Evolutionary conservation across 2,329 filamentous ascomycete genomes (phyloP).

Genomic region (Colletotrichum siamense): DNA sequence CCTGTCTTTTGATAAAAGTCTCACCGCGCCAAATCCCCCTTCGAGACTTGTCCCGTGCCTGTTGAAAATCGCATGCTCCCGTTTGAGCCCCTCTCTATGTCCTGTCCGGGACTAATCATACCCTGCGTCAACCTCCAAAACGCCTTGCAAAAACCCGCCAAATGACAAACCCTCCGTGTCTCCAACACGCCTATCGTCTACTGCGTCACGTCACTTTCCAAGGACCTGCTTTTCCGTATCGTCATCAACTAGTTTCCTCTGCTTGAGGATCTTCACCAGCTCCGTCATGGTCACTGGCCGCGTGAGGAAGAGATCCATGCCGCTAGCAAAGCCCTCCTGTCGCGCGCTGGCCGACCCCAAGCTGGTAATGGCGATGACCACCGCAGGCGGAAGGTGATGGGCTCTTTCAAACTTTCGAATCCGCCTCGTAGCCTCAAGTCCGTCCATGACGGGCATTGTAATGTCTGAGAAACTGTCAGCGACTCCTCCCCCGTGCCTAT

Average conservation of each 20-base stretch:
- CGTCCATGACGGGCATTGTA: slow-evolving; percentile 53
- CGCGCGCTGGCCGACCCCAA: slow-evolving; percentile 45
- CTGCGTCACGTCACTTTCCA: background rate
- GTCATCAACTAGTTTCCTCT: slow-evolving; percentile 10
- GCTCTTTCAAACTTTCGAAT: slow-evolving; percentile 48
- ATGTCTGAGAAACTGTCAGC: slow-evolving; percentile 35
- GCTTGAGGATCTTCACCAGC: slow-evolving; percentile 25
- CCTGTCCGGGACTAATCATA: background rate
- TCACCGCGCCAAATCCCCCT: background rate
- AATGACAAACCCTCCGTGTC: background rate
- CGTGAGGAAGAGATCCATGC: slow-evolving; percentile 51
- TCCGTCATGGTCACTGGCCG: slow-evolving; percentile 47
- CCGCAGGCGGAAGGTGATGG: slow-evolving; percentile 38
- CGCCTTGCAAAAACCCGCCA: slow-evolving; percentile 4
- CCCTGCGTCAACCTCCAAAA: background rate
- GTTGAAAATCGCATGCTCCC: background rate
- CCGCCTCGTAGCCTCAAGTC: slow-evolving; percentile 41
- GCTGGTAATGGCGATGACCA: slow-evolving; percentile 51
- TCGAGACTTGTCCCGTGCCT: background rate
- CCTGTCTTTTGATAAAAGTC: background rate
- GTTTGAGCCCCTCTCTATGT: slow-evolving; percentile 6
- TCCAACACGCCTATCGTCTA: background rate
- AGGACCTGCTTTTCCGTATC: background rate
- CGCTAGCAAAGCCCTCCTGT: slow-evolving; percentile 49
- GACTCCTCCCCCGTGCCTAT: background rate